These are phyloP conservation scores for Arachnomyces sp. DNA, from an alignment of 2,329 filamentous ascomycete species.

Conservation along the genomic window DNA sequence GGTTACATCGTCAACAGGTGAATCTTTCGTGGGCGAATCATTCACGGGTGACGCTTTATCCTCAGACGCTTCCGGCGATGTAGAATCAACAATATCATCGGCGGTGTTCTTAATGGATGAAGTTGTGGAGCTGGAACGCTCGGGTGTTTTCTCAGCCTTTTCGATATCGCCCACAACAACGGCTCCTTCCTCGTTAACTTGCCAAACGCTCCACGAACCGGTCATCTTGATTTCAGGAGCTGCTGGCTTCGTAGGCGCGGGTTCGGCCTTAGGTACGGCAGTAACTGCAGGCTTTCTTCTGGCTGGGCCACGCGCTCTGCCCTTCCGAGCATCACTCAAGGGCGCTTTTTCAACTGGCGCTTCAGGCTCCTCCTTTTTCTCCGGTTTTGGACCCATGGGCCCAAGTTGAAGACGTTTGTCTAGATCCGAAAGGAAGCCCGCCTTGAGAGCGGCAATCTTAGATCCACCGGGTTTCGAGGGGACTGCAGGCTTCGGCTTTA, in stretches of 20 bases:
- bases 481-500: constrained; percentile 75
- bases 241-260: constrained; percentile 18
- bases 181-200: constrained; percentile 26
- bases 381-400: constrained; percentile 71
- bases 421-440: constrained; percentile 85
- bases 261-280: constrained; percentile 32
- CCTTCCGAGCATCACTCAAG: constrained; percentile 82
- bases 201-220: constrained; percentile 35
- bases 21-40: neutral
- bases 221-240: constrained; percentile 34
- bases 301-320: constrained; percentile 79
- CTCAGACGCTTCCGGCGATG: neutral
- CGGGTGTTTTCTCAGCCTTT: no score
- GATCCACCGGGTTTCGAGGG: constrained; percentile 69
- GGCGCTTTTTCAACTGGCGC: constrained; percentile 65
- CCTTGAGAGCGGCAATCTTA: constrained; percentile 87
- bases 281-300: constrained; percentile 61
- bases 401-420: constrained; percentile 84
- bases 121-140: no score
- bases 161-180: constrained; percentile 21
- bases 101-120: no score
- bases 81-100: no score
- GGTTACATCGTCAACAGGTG: neutral
- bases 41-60: neutral
- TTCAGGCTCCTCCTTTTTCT: constrained; percentile 51